Conservation (phyloP, 257 asterid species). For the Nicotiana otophora region DNA sequence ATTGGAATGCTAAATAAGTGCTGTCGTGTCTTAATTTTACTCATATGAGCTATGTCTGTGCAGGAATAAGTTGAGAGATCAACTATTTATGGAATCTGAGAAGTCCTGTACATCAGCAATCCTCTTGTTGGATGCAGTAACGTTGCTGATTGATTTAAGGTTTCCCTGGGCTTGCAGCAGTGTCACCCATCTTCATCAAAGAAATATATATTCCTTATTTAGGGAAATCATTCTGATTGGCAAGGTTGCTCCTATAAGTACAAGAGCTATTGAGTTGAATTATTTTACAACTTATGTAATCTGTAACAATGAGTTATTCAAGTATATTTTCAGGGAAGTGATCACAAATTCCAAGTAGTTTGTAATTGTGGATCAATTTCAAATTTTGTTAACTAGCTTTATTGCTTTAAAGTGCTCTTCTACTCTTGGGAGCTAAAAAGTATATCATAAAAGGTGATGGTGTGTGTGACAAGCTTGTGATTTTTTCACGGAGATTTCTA, state of each 20-base stretch:
- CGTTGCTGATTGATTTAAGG: constrained; percentile 47
- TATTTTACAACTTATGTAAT: not conserved
- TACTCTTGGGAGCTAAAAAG: not conserved
- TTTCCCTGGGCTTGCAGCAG: constrained; percentile 90
- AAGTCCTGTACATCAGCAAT: constrained; percentile 43
- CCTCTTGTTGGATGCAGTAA: constrained; percentile 58
- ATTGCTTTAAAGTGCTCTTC: not conserved
- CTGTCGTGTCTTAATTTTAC: not conserved
- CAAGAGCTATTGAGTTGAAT: not conserved
- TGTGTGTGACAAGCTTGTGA: not conserved
- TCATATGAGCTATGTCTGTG: not conserved
- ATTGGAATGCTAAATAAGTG: not conserved
- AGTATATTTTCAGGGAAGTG: not conserved
- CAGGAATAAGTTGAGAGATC: constrained; percentile 65
- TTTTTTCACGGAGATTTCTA: not conserved
- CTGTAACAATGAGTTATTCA: not conserved
- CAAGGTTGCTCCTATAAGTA: constrained; percentile 41
- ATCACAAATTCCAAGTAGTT: not conserved
- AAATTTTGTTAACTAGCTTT: not conserved
- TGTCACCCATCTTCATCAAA: constrained; percentile 55
- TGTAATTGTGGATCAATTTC: not conserved
- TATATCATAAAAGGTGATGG: not conserved
- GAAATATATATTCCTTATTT: constrained; percentile 59
- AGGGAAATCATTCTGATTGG: constrained; percentile 63
- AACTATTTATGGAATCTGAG: constrained; percentile 43